Evolutionary conservation across 495 filamentous ascomycete genomes (phyloP).

Genomic region (Hyaloscypha finlandica): DNA sequence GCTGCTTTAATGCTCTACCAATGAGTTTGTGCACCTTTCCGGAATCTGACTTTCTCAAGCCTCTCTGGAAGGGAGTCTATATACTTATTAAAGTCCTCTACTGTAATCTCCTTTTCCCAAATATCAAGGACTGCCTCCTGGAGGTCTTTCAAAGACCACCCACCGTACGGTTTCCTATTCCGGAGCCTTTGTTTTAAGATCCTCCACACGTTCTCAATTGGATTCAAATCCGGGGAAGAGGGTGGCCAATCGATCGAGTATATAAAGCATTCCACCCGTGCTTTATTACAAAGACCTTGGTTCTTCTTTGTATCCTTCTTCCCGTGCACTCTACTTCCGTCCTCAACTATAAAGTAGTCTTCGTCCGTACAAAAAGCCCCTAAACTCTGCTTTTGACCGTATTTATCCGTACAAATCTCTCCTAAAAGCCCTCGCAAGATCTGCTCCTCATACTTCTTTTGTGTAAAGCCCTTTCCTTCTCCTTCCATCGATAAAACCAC

Average conservation of each 20-base stretch:
- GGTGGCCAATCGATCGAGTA: slow-evolving; percentile 20
- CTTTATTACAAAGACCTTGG: slow-evolving; percentile 13
- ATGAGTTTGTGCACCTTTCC: slow-evolving; percentile 21
- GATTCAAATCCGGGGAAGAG: slow-evolving; percentile 15
- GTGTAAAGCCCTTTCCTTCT: slow-evolving; percentile 13
- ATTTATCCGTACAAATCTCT: not conserved
- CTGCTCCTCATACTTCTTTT: not conserved
- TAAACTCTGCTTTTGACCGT: not conserved
- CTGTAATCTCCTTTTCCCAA: slow-evolving; percentile 21
- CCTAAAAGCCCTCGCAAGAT: slow-evolving; percentile 6
- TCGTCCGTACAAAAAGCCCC: not conserved
- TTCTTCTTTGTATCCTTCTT: slow-evolving; percentile 15
- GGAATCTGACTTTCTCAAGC: slow-evolving; percentile 15
- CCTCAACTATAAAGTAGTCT: slow-evolving; percentile 9
- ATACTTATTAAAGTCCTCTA: not conserved
- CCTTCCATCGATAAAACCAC: slow-evolving; percentile 1
- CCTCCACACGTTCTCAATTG: slow-evolving; percentile 7
- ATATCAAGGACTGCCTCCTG: slow-evolving; percentile 17
- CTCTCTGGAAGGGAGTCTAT: slow-evolving; percentile 18
- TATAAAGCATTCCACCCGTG: slow-evolving; percentile 15
- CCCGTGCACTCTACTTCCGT: slow-evolving; percentile 6
- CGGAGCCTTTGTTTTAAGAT: no score
- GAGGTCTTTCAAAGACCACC: slow-evolving; percentile 14
- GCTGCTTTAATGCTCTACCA: slow-evolving; percentile 19
- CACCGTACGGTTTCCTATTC: slow-evolving; percentile 1